Percentiles rank a stretch among this genome's conserved stretches.
phyloP scores from a whole-genome alignment of 306 rosid genomes.

The Trifolium dubium region DNA sequence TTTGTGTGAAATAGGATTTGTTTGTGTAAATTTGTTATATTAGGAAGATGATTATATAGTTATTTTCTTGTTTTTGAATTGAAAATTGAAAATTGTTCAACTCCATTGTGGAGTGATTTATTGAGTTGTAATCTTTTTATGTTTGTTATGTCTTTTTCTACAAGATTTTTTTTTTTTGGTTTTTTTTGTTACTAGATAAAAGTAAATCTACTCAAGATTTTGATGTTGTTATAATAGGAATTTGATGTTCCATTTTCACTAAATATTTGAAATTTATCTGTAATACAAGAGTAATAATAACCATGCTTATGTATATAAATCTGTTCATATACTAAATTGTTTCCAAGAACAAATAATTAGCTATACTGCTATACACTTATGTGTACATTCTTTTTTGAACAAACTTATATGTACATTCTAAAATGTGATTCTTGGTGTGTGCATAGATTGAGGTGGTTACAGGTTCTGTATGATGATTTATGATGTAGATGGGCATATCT shows the following conservation, averaged over 20 bases:
- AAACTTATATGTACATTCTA: background rate
- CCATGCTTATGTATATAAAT: background rate
- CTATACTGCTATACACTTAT: conserved; percentile 14
- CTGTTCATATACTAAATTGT: background rate
- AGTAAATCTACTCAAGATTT: conserved; percentile 11
- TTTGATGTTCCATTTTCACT: conserved; percentile 14
- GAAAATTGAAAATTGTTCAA: conserved; percentile 40
- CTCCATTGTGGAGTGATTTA: conserved; percentile 34
- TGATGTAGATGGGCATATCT: no score
- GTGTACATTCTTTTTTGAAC: no score
- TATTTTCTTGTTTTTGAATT: conserved; percentile 39
- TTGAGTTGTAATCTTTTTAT: conserved; percentile 37
- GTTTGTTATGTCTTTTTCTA: conserved; percentile 39
- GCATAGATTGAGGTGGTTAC: no score
- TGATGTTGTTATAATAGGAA: background rate
- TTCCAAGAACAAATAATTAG: background rate
- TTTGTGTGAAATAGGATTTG: conserved; percentile 39
- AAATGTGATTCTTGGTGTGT: background rate
- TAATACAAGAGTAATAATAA: no score
- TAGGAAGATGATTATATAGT: conserved; percentile 30
- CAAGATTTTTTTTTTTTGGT: background rate
- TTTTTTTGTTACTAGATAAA: conserved; percentile 26
- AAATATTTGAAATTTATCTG: conserved; percentile 25
- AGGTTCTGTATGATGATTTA: no score
- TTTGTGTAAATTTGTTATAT: conserved; percentile 45